A percentile compares a stretch with the other conserved stretches of the same genome.
These are phyloP conservation scores for Pichia sp. DNA, from an alignment of 1,139 yeast species.

Conservation along the genomic window DNA sequence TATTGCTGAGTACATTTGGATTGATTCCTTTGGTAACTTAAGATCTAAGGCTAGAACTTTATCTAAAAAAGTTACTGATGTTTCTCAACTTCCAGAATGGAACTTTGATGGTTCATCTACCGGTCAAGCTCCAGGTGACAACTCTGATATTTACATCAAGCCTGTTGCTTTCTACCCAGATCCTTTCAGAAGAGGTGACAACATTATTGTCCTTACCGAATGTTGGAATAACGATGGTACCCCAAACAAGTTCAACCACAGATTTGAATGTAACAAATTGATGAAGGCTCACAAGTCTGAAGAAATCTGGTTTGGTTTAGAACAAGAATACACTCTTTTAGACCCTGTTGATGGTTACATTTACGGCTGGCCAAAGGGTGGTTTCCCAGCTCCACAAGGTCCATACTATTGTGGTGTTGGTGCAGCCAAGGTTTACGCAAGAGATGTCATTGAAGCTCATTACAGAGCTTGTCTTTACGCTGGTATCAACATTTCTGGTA, in stretches of 20 bases:
- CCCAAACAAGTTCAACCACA: constrained; percentile 96
- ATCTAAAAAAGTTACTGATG: constrained; percentile 53
- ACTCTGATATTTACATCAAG: constrained; percentile 89
- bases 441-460: constrained; percentile 98
- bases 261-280: constrained; percentile 94
- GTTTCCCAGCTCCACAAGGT: constrained; percentile 99
- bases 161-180: constrained; percentile 93
- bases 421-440: constrained; percentile 95
- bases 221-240: constrained; percentile 99
- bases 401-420: constrained; percentile 99
- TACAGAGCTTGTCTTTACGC: constrained; percentile 96
- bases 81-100: constrained; percentile 96
- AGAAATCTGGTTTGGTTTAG: constrained; percentile 95
- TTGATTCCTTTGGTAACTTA: constrained; percentile 85
- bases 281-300: constrained; percentile 87
- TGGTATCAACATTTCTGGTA: constrained; percentile 87
- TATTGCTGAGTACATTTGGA: constrained; percentile 97
- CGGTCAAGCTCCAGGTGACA: constrained; percentile 97
- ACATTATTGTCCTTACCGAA: constrained; percentile 88
- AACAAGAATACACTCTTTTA: constrained; percentile 95
- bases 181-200: constrained; percentile 97
- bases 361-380: constrained; percentile 99
- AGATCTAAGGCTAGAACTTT: constrained; percentile 95
- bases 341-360: constrained; percentile 76
- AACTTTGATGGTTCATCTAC: constrained; percentile 99